Evolutionary conservation across 495 filamentous ascomycete genomes (phyloP), one percentile per base, ranked within the genome.

Genomic region (Aspergillus haitiensis): DNA sequence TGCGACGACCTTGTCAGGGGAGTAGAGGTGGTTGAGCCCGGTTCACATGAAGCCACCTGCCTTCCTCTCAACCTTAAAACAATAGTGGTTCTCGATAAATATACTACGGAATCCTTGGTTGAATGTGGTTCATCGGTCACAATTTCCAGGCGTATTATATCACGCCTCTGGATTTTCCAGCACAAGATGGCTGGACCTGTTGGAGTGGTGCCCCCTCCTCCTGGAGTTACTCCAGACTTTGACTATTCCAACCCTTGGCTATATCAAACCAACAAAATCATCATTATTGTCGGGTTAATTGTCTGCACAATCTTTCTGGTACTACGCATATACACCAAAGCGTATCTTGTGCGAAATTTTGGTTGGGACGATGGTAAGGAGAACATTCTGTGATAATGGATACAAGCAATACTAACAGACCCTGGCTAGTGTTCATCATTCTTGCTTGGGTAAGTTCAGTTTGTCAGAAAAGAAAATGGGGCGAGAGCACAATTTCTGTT

Each of bases 291-390:
- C 12, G 66, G 66, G 1, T 15, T 71, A 40, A 31, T 42, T 5
- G 31, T 63, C 8, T 64, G 57, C 46, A 64, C 58, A 1, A 34
- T 55, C 6, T 63, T 37, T 50, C 18, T 68, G 16, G n/a, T 37
- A 1, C 37, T 71, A n/a, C 64, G 68, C 5, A 31, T 67, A 7
- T 71, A 67, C 18, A 71, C 68, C 1, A 63, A 65, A 16, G 50
- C 52, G n/a, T 32, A 27, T 8, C 21, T 71, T n/a, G 35, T 71
- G 18, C 54, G 37, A 1, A 67, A 60, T 39, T 64, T 71, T 44
- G 62, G 68, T n/a, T 71, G 66, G 68, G 67, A 72, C 59, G 70
- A 72, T 51, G 47, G 70, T 72, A 53, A 21, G 65, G 45, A 2
- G 33, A 15, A 50, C 31, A 8, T 18, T 6, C 8, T 37, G 7